These are phyloP conservation scores for Suillus weaverae DNA, from an alignment of 768 basidiomycete genomes.

Conservation along the genomic window DNA sequence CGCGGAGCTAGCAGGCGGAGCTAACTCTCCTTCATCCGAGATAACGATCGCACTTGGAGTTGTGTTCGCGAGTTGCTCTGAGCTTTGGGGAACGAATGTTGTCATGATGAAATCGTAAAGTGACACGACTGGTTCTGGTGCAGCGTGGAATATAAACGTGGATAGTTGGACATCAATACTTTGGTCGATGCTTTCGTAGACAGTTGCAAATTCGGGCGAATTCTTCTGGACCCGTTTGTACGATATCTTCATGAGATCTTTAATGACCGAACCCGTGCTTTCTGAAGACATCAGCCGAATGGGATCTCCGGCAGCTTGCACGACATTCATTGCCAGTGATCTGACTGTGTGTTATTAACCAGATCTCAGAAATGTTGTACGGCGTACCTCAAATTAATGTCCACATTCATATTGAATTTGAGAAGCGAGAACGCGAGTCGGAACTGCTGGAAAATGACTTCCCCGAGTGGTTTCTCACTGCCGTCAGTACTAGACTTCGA, in stretches of 20 bases:
- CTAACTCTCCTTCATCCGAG: not conserved
- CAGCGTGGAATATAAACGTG: constrained; percentile 84
- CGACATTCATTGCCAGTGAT: constrained; percentile 73
- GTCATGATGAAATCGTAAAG: constrained; percentile 98
- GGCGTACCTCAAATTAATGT: constrained; percentile 71
- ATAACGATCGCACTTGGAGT: constrained; percentile 12
- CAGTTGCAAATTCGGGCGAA: constrained; percentile 81
- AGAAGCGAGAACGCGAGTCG: constrained; percentile 70
- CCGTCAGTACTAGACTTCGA: constrained; percentile 65
- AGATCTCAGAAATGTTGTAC: not conserved
- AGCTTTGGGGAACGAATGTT: constrained; percentile 72
- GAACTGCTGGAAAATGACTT: constrained; percentile 79
- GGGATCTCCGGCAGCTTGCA: constrained; percentile 52
- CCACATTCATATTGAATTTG: constrained; percentile 85
- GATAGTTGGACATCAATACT: constrained; percentile 84
- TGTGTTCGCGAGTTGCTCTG: constrained; percentile 13
- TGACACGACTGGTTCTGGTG: constrained; percentile 86
- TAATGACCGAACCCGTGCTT: constrained; percentile 39
- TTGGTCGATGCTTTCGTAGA: constrained; percentile 86
- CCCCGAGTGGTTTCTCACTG: constrained; percentile 72
- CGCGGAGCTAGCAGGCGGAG: constrained; percentile 16
- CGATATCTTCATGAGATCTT: constrained; percentile 74
- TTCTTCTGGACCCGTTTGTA: constrained; percentile 80
- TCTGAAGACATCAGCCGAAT: constrained; percentile 69
- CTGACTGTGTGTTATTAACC: constrained; percentile 37